Evolutionary conservation across 2,329 filamentous ascomycete genomes (phyloP).

Genomic region (Talaromyces rugulosus): DNA sequence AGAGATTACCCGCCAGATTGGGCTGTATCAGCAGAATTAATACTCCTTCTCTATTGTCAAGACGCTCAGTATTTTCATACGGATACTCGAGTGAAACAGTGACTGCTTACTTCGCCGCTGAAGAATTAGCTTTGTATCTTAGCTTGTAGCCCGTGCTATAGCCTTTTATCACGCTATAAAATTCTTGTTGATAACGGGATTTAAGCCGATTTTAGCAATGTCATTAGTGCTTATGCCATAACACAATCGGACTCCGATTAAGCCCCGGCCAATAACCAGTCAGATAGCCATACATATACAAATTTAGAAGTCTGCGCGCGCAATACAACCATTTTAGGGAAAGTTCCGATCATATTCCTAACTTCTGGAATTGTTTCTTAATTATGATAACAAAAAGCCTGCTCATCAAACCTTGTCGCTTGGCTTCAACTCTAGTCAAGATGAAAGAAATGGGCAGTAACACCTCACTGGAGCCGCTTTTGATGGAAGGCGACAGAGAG

Average conservation of each 20-base stretch:
- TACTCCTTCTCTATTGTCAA: neutral
- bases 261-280: neutral
- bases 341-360: neutral
- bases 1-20: neutral
- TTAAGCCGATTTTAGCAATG: neutral
- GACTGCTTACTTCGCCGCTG: neutral
- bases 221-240: neutral
- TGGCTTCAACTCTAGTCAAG: neutral
- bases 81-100: neutral
- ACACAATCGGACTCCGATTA: neutral
- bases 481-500: neutral
- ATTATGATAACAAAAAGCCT: neutral
- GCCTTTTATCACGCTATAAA: no score
- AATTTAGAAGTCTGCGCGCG: neutral
- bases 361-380: neutral
- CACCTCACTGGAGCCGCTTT: neutral
- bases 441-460: neutral
- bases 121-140: neutral
- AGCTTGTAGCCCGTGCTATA: neutral
- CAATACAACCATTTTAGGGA: neutral
- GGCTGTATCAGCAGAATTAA: neutral
- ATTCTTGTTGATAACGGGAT: no score
- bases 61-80: neutral
- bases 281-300: neutral
- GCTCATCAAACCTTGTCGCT: neutral